These are phyloP conservation scores for Cercophora sp. DNA, from an alignment of 495 filamentous ascomycete species.

Conservation along the genomic window DNA sequence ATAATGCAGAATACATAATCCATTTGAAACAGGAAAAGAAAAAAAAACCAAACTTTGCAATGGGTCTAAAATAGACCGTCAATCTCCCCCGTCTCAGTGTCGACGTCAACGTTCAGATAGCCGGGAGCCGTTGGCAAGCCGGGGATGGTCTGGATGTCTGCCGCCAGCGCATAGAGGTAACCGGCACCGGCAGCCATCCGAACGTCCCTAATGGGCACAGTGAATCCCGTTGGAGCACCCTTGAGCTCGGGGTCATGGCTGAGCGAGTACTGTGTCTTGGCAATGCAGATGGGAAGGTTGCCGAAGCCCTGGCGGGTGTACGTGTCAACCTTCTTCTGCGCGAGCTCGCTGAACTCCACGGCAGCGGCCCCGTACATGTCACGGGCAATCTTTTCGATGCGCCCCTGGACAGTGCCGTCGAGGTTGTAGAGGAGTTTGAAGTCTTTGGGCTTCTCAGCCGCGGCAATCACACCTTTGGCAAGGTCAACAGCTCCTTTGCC, in stretches of 20 bases:
- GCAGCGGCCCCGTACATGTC: constrained; percentile 89
- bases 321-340: constrained; percentile 91
- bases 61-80: constrained; percentile 78
- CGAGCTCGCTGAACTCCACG: constrained; percentile 90
- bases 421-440: constrained; percentile 85
- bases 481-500: constrained; percentile 87
- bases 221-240: constrained; percentile 94
- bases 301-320: constrained; percentile 91
- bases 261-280: constrained; percentile 97
- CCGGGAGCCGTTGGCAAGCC: constrained; percentile 93
- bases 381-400: constrained; percentile 86
- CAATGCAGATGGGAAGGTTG: constrained; percentile 91
- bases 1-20: neutral
- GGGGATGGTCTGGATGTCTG: constrained; percentile 97
- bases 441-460: constrained; percentile 78
- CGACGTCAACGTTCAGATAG: constrained; percentile 93
- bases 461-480: constrained; percentile 79
- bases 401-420: constrained; percentile 76
- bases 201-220: constrained; percentile 91
- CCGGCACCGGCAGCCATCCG: constrained; percentile 90
- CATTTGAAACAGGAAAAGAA: neutral
- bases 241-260: constrained; percentile 92
- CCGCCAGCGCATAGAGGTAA: constrained; percentile 91
- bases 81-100: constrained; percentile 90
- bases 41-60: neutral